phyloP scores from a whole-genome alignment of 352 stramenopile species.

The Globisporangium paddicum region DNA sequence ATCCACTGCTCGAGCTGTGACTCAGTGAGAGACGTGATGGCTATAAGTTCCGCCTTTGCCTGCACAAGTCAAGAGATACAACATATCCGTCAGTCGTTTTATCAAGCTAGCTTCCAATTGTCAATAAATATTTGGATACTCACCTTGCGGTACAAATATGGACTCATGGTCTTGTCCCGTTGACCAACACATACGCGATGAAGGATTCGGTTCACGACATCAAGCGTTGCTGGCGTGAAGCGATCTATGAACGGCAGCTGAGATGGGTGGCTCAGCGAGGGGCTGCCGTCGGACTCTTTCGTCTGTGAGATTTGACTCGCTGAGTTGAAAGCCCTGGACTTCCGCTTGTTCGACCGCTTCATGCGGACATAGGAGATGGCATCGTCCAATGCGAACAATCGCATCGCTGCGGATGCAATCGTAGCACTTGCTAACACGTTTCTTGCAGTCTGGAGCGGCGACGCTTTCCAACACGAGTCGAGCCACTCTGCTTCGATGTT shows the following conservation, averaged over 20 bases:
- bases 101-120: background rate
- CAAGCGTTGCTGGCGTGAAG: slow-evolving; percentile 32
- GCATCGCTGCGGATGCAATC: slow-evolving; percentile 69
- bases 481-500: slow-evolving; percentile 76
- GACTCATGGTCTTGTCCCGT: slow-evolving; percentile 42
- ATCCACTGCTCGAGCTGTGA: slow-evolving; percentile 69
- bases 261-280: slow-evolving; percentile 24
- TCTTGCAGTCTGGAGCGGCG: slow-evolving; percentile 53
- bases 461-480: slow-evolving; percentile 70
- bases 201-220: slow-evolving; percentile 41
- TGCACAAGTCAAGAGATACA: slow-evolving; percentile 7
- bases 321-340: slow-evolving; percentile 14
- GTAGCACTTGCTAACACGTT: slow-evolving; percentile 53
- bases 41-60: slow-evolving; percentile 43
- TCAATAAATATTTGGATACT: background rate
- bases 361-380: slow-evolving; percentile 64
- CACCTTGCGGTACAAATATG: slow-evolving; percentile 44
- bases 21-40: slow-evolving; percentile 54
- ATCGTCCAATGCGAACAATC: slow-evolving; percentile 73
- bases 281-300: slow-evolving; percentile 12
- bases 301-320: slow-evolving; percentile 5
- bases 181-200: slow-evolving; percentile 47
- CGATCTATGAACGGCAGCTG: slow-evolving; percentile 48
- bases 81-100: slow-evolving; percentile 5
- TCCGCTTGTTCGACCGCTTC: slow-evolving; percentile 54